A percentile compares a stretch with the other conserved stretches of the same genome.
These are phyloP conservation scores for Cucurbita pepo DNA, from an alignment of 306 rosid genomes.

Conservation along the genomic window DNA sequence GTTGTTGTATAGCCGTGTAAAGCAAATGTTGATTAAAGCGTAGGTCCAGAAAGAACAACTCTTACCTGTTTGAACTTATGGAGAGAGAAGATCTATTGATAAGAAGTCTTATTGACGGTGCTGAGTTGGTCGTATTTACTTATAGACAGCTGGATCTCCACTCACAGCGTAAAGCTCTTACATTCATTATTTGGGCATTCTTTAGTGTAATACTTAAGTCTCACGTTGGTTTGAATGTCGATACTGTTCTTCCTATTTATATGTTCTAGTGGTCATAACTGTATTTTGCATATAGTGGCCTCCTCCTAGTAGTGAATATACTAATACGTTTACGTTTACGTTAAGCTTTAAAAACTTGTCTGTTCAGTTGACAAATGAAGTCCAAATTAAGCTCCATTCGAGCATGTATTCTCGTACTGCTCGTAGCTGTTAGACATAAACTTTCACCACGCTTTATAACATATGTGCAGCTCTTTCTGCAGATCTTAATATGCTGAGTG, in stretches of 20 bases:
- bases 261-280: neutral
- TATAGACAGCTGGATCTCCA: slow-evolving; percentile 29
- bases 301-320: neutral
- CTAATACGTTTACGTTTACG: neutral
- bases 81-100: slow-evolving; percentile 28
- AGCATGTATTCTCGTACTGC: too few species aligned
- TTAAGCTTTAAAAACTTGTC: neutral
- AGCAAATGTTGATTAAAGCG: slow-evolving; percentile 12
- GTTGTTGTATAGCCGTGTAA: neutral
- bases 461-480: slow-evolving; percentile 6
- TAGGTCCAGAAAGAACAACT: slow-evolving; percentile 24
- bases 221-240: neutral
- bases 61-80: slow-evolving; percentile 32
- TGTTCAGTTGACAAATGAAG: neutral
- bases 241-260: neutral
- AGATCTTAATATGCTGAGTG: slow-evolving; percentile 20
- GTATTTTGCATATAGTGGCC: neutral
- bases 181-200: slow-evolving; percentile 5
- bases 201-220: neutral
- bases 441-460: neutral
- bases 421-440: neutral
- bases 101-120: slow-evolving; percentile 31
- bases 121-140: slow-evolving; percentile 50
- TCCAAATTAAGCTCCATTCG: neutral
- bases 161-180: slow-evolving; percentile 27